Base-by-base conservation (phyloP, 2,329 filamentous ascomycete species). In the Fusarium duplospermum region DNA sequence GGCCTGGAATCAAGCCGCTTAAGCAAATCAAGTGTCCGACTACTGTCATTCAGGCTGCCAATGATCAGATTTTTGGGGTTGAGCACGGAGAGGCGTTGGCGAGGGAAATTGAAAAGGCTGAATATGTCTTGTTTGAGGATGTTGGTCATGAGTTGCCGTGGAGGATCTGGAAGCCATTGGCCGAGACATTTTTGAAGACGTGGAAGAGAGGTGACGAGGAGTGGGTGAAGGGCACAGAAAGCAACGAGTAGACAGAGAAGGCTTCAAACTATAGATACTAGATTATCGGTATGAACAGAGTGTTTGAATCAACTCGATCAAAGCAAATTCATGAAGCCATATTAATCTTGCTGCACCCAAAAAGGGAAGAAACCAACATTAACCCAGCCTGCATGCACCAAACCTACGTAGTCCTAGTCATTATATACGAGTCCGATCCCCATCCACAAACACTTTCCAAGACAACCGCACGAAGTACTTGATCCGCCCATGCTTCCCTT, bases 21-120 rank as follows among this genome's bases (percentile, higher is more conserved):
- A 70, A 72, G 33, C 16, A 68, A 4, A 61, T 81, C 27, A 70
- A 52, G 2, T 81, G 78, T 20, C 77, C 80, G 13, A 70, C 79
- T 1, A 76, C 76, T 1, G 79, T 82, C 14, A 69, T 81, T 27
- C 79, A 80, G 52, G 76, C 76, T 4, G 76, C 54, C 4, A 77
- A 81, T 31, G 80, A 81, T 36, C 80, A 80, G 54, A 60, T 77
- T 7, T 80, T 82, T 68, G 75, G 77, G 0, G 59, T 70, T 40
- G 67, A 62, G 35, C 80, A 82, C 29, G 78, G 73, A 2, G 65
- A 80, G 33, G 77, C 76, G 0, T 50, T 82, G 47, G 74, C 60
- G 3, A 75, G 71, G 18, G 79, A 70, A 0, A 74, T 81, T 9
- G 54, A 70, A 3, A 64, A 66, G 8, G 71, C 74, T 2, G 67